Evolutionary conservation across 2,329 filamentous ascomycete genomes (phyloP).

Genomic region (Fusarium clavum): DNA sequence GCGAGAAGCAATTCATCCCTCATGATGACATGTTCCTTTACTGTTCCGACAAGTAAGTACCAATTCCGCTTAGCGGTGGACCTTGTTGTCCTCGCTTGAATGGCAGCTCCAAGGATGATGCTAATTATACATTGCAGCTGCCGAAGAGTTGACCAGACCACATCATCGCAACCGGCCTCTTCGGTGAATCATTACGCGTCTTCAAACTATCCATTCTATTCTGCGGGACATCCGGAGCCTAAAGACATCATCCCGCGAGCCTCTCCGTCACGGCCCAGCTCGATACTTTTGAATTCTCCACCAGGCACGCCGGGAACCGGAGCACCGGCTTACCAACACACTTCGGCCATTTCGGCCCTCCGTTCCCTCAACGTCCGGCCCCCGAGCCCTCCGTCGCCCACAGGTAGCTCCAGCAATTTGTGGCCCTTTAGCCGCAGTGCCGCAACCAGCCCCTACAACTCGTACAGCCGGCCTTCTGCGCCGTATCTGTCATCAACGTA

Average conservation of each 20-base stretch:
- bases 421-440: conserved; percentile 67
- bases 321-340: conserved; percentile 53
- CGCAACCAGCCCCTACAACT: conserved; percentile 64
- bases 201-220: conserved; percentile 59
- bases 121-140: conserved; percentile 56
- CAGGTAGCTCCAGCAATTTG: conserved; percentile 56
- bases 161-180: conserved; percentile 46
- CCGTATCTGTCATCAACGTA: conserved; percentile 65
- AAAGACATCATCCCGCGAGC: conserved; percentile 73
- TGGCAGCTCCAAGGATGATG: conserved; percentile 20
- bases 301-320: conserved; percentile 58
- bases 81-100: conserved; percentile 16
- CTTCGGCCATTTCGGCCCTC: conserved; percentile 66
- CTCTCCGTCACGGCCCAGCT: conserved; percentile 69
- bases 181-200: conserved; percentile 50
- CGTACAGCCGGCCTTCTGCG: conserved; percentile 58
- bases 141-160: conserved; percentile 64
- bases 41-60: conserved; percentile 71
- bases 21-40: conserved; percentile 69
- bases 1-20: conserved; percentile 73
- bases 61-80: conserved; percentile 34
- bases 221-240: conserved; percentile 62
- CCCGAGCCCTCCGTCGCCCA: conserved; percentile 67
- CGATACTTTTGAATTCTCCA: conserved; percentile 66
- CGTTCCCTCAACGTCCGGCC: conserved; percentile 66